Percentiles rank a stretch among this genome's conserved stretches.
Conservation (phyloP, 1,284 basidiomycete species). For the Cryptococcus sp. region DNA sequence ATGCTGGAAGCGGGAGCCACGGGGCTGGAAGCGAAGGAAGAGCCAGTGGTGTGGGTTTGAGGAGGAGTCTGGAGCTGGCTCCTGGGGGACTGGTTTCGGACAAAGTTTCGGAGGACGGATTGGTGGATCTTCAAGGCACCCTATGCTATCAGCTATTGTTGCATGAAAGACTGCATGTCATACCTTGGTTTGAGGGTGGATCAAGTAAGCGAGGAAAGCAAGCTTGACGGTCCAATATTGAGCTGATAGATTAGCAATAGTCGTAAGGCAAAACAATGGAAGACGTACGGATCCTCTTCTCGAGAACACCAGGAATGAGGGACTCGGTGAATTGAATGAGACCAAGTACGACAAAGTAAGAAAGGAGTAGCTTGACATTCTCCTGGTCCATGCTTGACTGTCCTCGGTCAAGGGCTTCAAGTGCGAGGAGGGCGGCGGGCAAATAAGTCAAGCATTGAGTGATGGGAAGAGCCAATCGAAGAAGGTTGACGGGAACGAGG, state of each 20-base stretch:
- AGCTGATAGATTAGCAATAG: conserved; percentile 14
- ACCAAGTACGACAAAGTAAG: conserved; percentile 42
- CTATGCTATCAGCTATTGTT: conserved; percentile 11
- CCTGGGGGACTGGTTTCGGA: neutral
- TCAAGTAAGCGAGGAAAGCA: conserved; percentile 35
- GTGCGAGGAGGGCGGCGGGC: conserved; percentile 29
- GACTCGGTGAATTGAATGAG: conserved; percentile 39
- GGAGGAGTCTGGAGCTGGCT: conserved; percentile 1
- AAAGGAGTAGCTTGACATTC: conserved; percentile 28
- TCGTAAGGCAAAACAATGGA: neutral
- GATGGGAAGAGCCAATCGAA: conserved; percentile 33
- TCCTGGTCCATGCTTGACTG: conserved; percentile 10
- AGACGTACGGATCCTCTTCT: conserved; percentile 29
- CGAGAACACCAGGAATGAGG: conserved; percentile 28
- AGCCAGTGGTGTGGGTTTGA: neutral
- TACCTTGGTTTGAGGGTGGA: conserved; percentile 36
- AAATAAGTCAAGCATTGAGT: conserved; percentile 31
- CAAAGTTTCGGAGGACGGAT: conserved; percentile 3
- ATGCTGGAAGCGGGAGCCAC: neutral
- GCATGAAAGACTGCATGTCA: conserved; percentile 2
- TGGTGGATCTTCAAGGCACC: conserved; percentile 33
- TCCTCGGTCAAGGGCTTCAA: conserved; percentile 20
- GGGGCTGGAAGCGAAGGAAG: neutral
- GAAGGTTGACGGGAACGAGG: conserved; percentile 38
- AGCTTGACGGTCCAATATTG: conserved; percentile 43